Evolutionary conservation across 1,284 basidiomycete species (phyloP), one percentile per base, ranked within the genome.

Genomic region (Farysia itapuensis): DNA sequence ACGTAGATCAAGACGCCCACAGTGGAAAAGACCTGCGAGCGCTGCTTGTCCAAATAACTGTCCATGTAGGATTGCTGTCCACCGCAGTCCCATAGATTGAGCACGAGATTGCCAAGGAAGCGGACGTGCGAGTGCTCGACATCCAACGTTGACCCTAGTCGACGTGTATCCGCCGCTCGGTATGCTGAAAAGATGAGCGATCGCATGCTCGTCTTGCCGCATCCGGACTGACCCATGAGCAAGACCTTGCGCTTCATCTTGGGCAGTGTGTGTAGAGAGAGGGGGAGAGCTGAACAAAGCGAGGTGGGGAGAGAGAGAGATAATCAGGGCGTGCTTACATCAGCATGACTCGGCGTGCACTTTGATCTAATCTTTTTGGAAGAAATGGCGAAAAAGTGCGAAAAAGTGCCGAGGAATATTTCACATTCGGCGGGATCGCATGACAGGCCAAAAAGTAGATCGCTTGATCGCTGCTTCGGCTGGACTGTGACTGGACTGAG

Each of bases 1-100:
- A 98, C 95, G 78, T 98, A 98, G 72, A 98, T 97, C 74, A 98
- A 84, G 30, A 96, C 90, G 11, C 91, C 92, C 45, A 96, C 94
- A 70, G 93, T 87, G 67, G 88, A 86, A 80, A 98, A 99, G 64
- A 97, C 92, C 32, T 89, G 92, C 24, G 86, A 83, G 56, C 89
- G 86, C 75, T 96, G 90, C 0, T 87, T 85, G 28, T 86, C 86
- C 56, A 97, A 85, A 78, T 96, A 98, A 35, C 87, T 89, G 77
- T 95, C 92, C 85, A 97, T 92, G 81, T 96, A 98, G 13, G 90
- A 85, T 70, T 96, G 91, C 79, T 98, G 95, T 4, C 94, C 94
- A 35, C 94, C 94, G 67, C 94, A 97, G 79, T 98, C 95, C 93
- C 94, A 97, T 12, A 98, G 83, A 75, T 95, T 94, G 59, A 78